Evolutionary conservation across 352 stramenopile species (phyloP).

Genomic region (Globisporangium lucens): DNA sequence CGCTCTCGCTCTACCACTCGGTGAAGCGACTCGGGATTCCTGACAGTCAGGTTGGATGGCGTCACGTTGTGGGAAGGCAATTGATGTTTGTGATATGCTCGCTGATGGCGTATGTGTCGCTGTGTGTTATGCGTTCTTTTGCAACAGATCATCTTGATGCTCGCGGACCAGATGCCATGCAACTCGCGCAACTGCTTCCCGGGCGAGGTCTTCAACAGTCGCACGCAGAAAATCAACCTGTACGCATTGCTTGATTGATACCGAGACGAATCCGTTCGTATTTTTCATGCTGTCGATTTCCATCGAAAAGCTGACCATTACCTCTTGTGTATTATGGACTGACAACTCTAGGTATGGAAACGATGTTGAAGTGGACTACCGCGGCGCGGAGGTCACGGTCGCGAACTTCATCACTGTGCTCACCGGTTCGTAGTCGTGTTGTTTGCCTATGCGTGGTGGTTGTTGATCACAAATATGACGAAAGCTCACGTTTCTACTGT

Average conservation of each 20-base stretch:
- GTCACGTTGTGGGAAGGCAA: background rate
- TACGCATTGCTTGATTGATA: constrained; percentile 12
- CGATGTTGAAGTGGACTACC: constrained; percentile 94
- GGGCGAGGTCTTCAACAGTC: constrained; percentile 89
- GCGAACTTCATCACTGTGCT: constrained; percentile 96
- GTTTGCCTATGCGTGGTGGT: background rate
- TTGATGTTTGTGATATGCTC: background rate
- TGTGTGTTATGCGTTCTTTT: background rate
- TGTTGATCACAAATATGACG: background rate
- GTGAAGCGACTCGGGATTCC: constrained; percentile 91
- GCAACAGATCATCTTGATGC: constrained; percentile 91
- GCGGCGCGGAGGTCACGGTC: constrained; percentile 94
- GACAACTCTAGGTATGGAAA: constrained; percentile 67
- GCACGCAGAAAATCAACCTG: constrained; percentile 88
- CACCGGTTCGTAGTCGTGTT: constrained; percentile 41
- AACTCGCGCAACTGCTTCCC: constrained; percentile 90
- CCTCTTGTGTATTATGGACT: background rate
- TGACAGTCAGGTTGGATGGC: constrained; percentile 84
- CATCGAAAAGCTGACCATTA: background rate
- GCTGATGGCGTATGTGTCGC: background rate
- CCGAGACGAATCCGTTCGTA: background rate
- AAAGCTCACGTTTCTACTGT: background rate
- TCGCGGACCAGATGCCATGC: constrained; percentile 96
- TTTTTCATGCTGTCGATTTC: constrained; percentile 2
- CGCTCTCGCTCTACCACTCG: constrained; percentile 92